Evolutionary conservation across 352 stramenopile species (phyloP).

Genomic region (Phytopythium kandeliae): DNA sequence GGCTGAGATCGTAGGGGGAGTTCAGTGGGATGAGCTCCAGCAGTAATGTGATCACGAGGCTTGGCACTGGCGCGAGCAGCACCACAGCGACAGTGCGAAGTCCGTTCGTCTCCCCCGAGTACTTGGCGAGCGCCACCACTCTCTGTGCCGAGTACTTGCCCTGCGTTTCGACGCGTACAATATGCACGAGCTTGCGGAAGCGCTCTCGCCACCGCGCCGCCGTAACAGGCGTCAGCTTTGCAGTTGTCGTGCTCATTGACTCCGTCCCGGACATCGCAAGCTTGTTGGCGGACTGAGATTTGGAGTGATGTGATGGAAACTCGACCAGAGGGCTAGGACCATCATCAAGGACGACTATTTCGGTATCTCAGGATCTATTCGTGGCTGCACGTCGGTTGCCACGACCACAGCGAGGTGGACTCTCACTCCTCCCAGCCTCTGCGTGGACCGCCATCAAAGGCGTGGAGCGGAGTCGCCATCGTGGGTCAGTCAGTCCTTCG

Average conservation of each 20-base stretch:
- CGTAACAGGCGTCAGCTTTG: not conserved
- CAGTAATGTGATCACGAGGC: constrained; percentile 12
- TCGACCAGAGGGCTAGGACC: too few species aligned
- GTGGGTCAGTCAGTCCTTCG: too few species aligned
- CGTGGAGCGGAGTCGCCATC: too few species aligned
- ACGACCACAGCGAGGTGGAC: too few species aligned
- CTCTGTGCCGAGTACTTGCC: constrained; percentile 12
- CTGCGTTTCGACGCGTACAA: constrained; percentile 8
- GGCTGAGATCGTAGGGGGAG: constrained; percentile 4
- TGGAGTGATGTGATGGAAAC: too few species aligned
- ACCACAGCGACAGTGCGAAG: constrained; percentile 5
- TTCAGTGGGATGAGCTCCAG: constrained; percentile 14
- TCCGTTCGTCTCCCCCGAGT: constrained; percentile 7
- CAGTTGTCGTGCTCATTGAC: not conserved
- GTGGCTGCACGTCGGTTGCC: too few species aligned
- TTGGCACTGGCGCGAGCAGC: constrained; percentile 10
- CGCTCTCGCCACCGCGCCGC: not conserved
- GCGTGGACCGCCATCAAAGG: too few species aligned
- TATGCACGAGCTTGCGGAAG: not conserved
- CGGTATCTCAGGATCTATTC: too few species aligned
- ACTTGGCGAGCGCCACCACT: constrained; percentile 6
- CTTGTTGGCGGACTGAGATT: too few species aligned
- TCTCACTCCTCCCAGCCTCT: too few species aligned
- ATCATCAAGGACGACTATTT: too few species aligned
- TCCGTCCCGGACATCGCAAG: not conserved